Percentiles rank a stretch among this genome's conserved stretches.
Conservation (phyloP, 305 asterid genomes). For the Euphrasia arctica region DNA sequence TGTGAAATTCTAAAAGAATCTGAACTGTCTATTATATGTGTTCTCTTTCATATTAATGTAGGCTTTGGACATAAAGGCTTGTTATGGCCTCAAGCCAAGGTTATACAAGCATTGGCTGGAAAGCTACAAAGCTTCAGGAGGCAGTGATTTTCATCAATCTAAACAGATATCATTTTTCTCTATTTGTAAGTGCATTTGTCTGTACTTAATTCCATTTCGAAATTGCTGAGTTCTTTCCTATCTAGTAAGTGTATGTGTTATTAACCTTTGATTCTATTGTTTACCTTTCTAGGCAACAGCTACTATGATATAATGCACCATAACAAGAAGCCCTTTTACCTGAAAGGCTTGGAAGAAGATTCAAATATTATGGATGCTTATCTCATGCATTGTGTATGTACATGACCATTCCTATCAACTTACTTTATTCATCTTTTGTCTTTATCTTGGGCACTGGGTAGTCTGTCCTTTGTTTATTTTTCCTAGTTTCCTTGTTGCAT, state of each 20-base stretch:
- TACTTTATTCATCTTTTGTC: neutral
- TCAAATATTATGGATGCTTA: constrained; percentile 82
- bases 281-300: constrained; percentile 67
- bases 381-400: constrained; percentile 78
- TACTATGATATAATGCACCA: constrained; percentile 85
- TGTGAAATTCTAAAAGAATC: constrained; percentile 15
- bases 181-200: constrained; percentile 56
- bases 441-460: neutral
- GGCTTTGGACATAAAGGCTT: constrained; percentile 44
- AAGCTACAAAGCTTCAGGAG: constrained; percentile 50
- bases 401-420: constrained; percentile 8
- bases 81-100: constrained; percentile 58
- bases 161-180: constrained; percentile 62
- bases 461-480: constrained; percentile 16
- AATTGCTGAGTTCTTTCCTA: constrained; percentile 15
- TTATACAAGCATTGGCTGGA: constrained; percentile 79
- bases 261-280: constrained; percentile 19
- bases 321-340: constrained; percentile 91
- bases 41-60: constrained; percentile 27
- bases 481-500: constrained; percentile 18
- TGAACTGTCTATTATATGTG: constrained; percentile 13
- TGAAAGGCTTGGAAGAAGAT: constrained; percentile 79
- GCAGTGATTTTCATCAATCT: constrained; percentile 64
- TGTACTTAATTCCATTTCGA: constrained; percentile 21
- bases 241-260: constrained; percentile 14